A percentile compares a stretch with the other conserved stretches of the same genome.
These are phyloP conservation scores for Colletotrichum siamense DNA, from an alignment of 2,329 filamentous ascomycete genomes.

Conservation along the genomic window DNA sequence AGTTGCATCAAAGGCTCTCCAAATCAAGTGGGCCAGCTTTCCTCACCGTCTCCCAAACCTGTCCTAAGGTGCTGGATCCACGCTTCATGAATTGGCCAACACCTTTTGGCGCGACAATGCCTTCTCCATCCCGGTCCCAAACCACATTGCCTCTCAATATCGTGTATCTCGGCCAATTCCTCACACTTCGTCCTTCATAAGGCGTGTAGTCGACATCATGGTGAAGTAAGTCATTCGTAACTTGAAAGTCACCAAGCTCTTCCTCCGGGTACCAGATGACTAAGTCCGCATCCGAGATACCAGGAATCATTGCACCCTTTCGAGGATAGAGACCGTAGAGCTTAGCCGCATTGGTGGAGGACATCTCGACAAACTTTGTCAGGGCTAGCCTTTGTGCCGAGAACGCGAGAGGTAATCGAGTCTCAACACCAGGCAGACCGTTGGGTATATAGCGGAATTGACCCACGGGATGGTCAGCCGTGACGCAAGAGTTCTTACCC, in stretches of 20 bases:
- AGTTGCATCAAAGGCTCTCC: neutral
- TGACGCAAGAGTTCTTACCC: constrained; percentile 31
- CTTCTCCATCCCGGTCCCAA: neutral
- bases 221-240: neutral
- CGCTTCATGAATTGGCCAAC: constrained; percentile 55
- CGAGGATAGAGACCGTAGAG: constrained; percentile 59
- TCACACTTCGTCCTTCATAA: neutral
- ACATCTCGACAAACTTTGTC: constrained; percentile 55
- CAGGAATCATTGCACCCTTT: constrained; percentile 56
- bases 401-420: constrained; percentile 49
- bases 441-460: constrained; percentile 64
- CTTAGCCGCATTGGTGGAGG: constrained; percentile 59
- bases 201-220: neutral
- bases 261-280: neutral
- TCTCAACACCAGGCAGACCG: constrained; percentile 63
- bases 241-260: neutral
- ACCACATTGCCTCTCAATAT: neutral
- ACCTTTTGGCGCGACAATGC: constrained; percentile 37
- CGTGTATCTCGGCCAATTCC: neutral
- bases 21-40: neutral
- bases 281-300: constrained; percentile 54
- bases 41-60: constrained; percentile 21
- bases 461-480: constrained; percentile 35
- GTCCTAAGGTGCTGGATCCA: constrained; percentile 25
- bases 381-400: neutral